Evolutionary conservation across 148 eudicot species (phyloP), one percentile per base, ranked within the genome.

Genomic region (Persicaria maculosa): DNA sequence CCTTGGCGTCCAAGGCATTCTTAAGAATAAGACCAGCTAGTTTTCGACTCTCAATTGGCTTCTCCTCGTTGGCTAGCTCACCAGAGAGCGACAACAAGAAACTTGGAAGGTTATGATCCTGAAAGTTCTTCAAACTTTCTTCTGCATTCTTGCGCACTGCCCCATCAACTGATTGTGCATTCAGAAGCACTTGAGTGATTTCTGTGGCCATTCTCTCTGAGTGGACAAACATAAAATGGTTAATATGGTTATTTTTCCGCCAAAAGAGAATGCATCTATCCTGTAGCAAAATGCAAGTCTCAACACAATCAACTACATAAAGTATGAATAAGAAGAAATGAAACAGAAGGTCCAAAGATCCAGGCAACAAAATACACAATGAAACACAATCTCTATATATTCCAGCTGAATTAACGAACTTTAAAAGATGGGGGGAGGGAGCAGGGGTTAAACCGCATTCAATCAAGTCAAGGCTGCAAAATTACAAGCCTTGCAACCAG

Each of bases 1-100:
- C 98, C 79, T 94, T 90, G 25, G 98, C 98, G 83, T 94, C 98
- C 83, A 94, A 81, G 19, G 97, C 97, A 85, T 92, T 94, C 79
- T 94, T 94, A 46, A 94, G 89, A 65, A 91, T 80, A 79, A 92
- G 87, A 75, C 98, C 98, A 0, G 93, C 97, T 62, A 94, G 76
- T 74, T 86, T 94, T 62, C 98, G 90, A 55, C 97, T 91, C 50
- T 91, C 97, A 47, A 85, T 85, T 50, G 97, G 97, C 82, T 94
- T 91, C 77, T 88, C 93, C 64, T 93, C 90, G 54, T 82, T 89
- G 72, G 90, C 89, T 75, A 93, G 91, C 87, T 93, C 98, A 45
- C 91, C 93, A 19, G 98, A 88, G 25, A 93, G 88, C 14, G 98
- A 91, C 43, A 88, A 75, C 77, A 93, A 71, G 72, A 91, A 93